phyloP scores from a whole-genome alignment of 352 stramenopile genomes.

The Phytophthora macrochlamydospora region DNA sequence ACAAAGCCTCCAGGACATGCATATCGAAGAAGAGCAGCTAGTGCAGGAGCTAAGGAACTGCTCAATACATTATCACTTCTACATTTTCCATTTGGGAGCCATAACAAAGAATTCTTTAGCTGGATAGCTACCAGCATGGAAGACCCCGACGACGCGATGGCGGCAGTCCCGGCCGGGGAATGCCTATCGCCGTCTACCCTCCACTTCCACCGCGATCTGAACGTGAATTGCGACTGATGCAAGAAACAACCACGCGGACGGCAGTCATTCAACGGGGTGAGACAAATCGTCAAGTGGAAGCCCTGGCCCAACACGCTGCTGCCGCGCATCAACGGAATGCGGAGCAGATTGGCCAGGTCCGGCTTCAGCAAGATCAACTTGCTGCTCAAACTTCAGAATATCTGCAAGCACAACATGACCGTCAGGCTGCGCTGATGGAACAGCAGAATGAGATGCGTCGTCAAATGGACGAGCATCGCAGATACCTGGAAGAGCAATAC shows the following conservation, averaged over 20 bases:
- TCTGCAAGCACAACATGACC: background rate
- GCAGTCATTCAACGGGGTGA: background rate
- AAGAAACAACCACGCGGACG: background rate
- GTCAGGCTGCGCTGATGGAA: background rate
- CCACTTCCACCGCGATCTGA: background rate
- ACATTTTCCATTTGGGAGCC: background rate
- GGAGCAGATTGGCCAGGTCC: background rate
- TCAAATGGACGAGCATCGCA: background rate
- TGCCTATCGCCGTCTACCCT: background rate
- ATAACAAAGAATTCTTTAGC: conserved; percentile 3
- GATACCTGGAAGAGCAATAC: conserved; percentile 11
- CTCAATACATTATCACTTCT: conserved; percentile 2
- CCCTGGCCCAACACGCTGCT: background rate
- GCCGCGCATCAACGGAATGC: background rate
- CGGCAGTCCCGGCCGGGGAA: background rate
- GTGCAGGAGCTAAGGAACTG: background rate
- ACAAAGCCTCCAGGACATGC: no score
- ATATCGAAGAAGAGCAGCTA: no score
- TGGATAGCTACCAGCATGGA: background rate
- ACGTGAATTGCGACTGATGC: background rate
- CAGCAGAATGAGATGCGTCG: background rate
- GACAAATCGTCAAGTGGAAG: background rate
- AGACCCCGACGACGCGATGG: background rate
- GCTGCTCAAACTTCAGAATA: background rate
- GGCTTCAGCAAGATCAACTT: background rate